Evolutionary conservation across 2,329 filamentous ascomycete species (phyloP).

Genomic region (Annulohypoxylon truncatum): DNA sequence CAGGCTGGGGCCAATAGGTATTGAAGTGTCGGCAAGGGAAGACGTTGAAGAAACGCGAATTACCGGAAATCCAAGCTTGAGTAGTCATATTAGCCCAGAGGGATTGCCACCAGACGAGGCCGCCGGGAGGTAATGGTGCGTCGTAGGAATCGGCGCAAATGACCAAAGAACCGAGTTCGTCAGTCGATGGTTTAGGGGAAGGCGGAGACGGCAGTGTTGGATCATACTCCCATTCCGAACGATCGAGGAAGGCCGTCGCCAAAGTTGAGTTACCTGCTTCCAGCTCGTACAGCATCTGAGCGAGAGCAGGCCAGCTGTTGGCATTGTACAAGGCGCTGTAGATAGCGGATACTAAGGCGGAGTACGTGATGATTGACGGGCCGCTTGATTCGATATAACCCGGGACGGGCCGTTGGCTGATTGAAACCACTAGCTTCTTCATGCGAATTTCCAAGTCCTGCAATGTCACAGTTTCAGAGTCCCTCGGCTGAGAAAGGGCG

Average conservation of each 20-base stretch:
- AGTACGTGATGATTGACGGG: slow-evolving; percentile 60
- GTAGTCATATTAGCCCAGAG: slow-evolving; percentile 62
- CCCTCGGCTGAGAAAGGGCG: slow-evolving; percentile 54
- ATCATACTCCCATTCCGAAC: slow-evolving; percentile 55
- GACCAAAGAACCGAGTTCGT: slow-evolving; percentile 57
- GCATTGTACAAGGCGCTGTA: slow-evolving; percentile 59
- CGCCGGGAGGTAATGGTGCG: slow-evolving; percentile 53
- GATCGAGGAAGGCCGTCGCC: slow-evolving; percentile 54
- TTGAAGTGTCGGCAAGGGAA: slow-evolving; percentile 61
- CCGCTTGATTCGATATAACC: slow-evolving; percentile 55
- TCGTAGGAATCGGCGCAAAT: slow-evolving; percentile 62
- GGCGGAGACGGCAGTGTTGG: slow-evolving; percentile 51
- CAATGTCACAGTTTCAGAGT: slow-evolving; percentile 50
- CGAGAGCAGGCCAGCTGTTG: slow-evolving; percentile 55
- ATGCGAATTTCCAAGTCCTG: slow-evolving; percentile 55
- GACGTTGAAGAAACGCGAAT: slow-evolving; percentile 58
- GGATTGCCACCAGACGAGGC: slow-evolving; percentile 58
- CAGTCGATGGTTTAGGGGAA: slow-evolving; percentile 49
- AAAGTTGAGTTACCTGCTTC: slow-evolving; percentile 60
- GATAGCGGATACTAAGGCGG: slow-evolving; percentile 53
- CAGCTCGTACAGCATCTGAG: slow-evolving; percentile 57
- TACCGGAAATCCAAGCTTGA: slow-evolving; percentile 59
- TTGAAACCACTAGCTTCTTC: slow-evolving; percentile 52
- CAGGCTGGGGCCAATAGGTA: slow-evolving; percentile 58
- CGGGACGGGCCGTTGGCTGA: slow-evolving; percentile 54